phyloP scores from a whole-genome alignment of 192 early-diverging fungal species.

The Coemansia sp. region DNA sequence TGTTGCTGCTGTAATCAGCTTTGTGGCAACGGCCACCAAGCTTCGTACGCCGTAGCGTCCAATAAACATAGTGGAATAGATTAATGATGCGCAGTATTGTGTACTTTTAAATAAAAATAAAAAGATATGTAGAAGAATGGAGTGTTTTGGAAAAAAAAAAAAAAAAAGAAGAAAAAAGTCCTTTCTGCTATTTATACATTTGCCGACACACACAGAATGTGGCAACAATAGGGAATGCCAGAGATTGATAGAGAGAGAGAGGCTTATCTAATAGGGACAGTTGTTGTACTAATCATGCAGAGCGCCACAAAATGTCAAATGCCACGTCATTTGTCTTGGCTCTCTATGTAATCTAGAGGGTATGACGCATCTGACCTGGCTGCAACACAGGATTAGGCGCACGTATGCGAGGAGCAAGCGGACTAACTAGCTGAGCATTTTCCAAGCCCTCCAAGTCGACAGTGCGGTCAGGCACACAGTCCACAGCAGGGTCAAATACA shows the following conservation, averaged over 20 bases:
- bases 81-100: background rate
- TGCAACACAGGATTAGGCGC: background rate
- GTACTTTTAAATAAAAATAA: background rate
- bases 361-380: conserved; percentile 6
- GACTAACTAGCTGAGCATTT: background rate
- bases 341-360: background rate
- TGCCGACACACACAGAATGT: too few relatives aligned
- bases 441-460: conserved; percentile 12
- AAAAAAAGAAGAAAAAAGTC: background rate
- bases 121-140: background rate
- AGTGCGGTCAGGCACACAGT: conserved; percentile 2
- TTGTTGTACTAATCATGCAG: background rate
- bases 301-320: background rate
- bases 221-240: too few relatives aligned
- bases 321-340: background rate
- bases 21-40: background rate
- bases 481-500: background rate
- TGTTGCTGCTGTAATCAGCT: background rate
- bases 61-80: background rate
- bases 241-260: too few relatives aligned
- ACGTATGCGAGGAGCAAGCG: background rate
- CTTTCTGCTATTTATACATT: too few relatives aligned
- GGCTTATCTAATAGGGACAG: too few relatives aligned
- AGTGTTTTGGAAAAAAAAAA: background rate
- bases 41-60: background rate